Percentiles rank a stretch among this genome's conserved stretches.
phyloP scores from a whole-genome alignment of 1,139 yeast genomes.

The Suhomyces guaymorum region DNA sequence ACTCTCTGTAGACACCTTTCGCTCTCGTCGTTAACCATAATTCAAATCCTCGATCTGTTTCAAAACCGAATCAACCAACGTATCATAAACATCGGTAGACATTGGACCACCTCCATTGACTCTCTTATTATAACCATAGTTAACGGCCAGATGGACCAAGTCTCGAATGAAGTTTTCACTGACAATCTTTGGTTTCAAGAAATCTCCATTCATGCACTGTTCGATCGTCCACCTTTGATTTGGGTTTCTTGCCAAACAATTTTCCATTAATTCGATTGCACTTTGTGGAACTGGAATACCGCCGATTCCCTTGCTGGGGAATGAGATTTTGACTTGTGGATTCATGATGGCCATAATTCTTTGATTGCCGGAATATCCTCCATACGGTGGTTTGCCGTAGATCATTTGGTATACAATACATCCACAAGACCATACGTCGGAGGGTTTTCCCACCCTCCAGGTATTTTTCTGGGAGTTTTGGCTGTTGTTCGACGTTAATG shows the following conservation, averaged over 20 bases:
- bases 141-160: conserved; percentile 73
- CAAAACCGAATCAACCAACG: conserved; percentile 43
- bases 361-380: conserved; percentile 74
- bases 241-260: conserved; percentile 76
- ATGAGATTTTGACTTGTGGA: conserved; percentile 76
- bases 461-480: conserved; percentile 36
- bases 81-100: conserved; percentile 43
- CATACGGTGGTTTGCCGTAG: conserved; percentile 92
- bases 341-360: conserved; percentile 83
- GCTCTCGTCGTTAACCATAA: conserved; percentile 33
- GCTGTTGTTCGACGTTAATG: conserved; percentile 12
- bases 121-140: conserved; percentile 56
- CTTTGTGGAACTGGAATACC: conserved; percentile 66
- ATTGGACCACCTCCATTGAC: conserved; percentile 37
- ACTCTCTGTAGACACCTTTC: too few species aligned
- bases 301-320: conserved; percentile 63
- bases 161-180: conserved; percentile 67
- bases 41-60: conserved; percentile 42
- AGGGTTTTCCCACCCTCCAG: conserved; percentile 92
- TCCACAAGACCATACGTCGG: conserved; percentile 98
- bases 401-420: conserved; percentile 95
- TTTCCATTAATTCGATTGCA: conserved; percentile 69
- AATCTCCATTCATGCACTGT: conserved; percentile 56
- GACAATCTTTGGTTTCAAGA: conserved; percentile 74
- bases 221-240: conserved; percentile 64